phyloP scores from a whole-genome alignment of 2,329 filamentous ascomycete genomes.

The Phoma sp. region DNA sequence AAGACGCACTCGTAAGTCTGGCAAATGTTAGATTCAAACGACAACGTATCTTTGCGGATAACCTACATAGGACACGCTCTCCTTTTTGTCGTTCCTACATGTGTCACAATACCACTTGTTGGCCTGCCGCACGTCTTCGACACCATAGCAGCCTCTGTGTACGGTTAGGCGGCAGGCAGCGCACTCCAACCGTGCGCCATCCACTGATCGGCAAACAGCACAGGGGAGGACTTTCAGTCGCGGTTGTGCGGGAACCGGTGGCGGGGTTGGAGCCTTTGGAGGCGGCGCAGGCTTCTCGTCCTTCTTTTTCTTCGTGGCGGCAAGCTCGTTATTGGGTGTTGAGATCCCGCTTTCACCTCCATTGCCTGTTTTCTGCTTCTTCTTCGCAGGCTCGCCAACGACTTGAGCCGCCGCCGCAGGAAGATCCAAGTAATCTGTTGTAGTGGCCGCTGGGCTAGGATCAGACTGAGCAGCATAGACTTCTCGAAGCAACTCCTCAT shows the following conservation, averaged over 20 bases:
- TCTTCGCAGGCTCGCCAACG: slow-evolving; percentile 61
- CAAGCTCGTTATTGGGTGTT: slow-evolving; percentile 49
- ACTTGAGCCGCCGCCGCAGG: slow-evolving; percentile 32
- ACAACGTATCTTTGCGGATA: not conserved
- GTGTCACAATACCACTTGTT: slow-evolving; percentile 93
- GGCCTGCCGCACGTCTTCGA: slow-evolving; percentile 70
- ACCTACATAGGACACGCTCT: slow-evolving; percentile 84
- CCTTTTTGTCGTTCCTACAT: slow-evolving; percentile 91
- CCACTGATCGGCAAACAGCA: slow-evolving; percentile 78
- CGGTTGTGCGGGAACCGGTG: slow-evolving; percentile 75
- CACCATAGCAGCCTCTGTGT: slow-evolving; percentile 91
- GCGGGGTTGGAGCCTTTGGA: slow-evolving; percentile 57
- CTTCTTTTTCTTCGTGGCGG: slow-evolving; percentile 50
- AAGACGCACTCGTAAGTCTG: slow-evolving; percentile 90
- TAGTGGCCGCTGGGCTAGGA: slow-evolving; percentile 30
- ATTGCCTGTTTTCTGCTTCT: slow-evolving; percentile 60
- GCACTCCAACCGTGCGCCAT: slow-evolving; percentile 69
- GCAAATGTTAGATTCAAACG: slow-evolving; percentile 24
- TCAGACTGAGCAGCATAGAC: slow-evolving; percentile 46
- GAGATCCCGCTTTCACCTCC: slow-evolving; percentile 56
- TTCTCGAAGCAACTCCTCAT: slow-evolving; percentile 89
- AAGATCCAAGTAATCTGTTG: slow-evolving; percentile 37
- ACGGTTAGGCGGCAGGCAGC: slow-evolving; percentile 89
- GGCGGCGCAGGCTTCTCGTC: slow-evolving; percentile 55
- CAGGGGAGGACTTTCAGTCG: slow-evolving; percentile 82